phyloP scores from a whole-genome alignment of 2,329 filamentous ascomycete genomes.

The Tolypocladium cylindrosporum region DNA sequence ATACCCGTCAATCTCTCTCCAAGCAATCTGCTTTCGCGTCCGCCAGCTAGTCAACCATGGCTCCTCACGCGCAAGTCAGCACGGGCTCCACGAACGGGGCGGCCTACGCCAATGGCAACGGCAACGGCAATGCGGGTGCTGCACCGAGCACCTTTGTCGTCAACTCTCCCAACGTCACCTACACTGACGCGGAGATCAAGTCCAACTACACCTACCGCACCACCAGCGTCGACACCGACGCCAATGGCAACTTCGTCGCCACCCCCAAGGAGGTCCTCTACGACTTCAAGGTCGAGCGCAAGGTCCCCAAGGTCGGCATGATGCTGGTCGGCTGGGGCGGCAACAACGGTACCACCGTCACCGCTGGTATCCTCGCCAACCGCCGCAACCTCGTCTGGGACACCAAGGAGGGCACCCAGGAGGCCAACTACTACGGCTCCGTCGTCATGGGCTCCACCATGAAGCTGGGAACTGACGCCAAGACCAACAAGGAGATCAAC shows the following conservation, averaged over 20 bases:
- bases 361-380: conserved; percentile 94
- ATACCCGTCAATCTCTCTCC: conserved; percentile 14
- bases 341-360: conserved; percentile 97
- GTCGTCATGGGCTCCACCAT: conserved; percentile 95
- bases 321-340: conserved; percentile 98
- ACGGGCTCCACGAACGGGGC: conserved; percentile 51
- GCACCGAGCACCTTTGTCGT: conserved; percentile 68
- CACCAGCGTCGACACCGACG: conserved; percentile 64
- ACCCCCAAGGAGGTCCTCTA: conserved; percentile 83
- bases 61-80: conserved; percentile 71
- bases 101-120: conserved; percentile 32
- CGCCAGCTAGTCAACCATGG: conserved; percentile 50
- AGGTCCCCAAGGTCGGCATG: conserved; percentile 84
- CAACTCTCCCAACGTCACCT: conserved; percentile 83
- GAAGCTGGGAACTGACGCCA: conserved; percentile 83
- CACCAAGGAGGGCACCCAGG: conserved; percentile 76
- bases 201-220: conserved; percentile 97
- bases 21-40: neutral
- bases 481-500: conserved; percentile 83
- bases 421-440: conserved; percentile 96
- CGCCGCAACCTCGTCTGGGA: conserved; percentile 80
- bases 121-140: conserved; percentile 33
- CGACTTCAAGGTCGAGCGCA: conserved; percentile 95
- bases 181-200: conserved; percentile 79
- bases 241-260: conserved; percentile 69